Conservation (phyloP, 345 rosid species). For the Corymbia maculata region DNA sequence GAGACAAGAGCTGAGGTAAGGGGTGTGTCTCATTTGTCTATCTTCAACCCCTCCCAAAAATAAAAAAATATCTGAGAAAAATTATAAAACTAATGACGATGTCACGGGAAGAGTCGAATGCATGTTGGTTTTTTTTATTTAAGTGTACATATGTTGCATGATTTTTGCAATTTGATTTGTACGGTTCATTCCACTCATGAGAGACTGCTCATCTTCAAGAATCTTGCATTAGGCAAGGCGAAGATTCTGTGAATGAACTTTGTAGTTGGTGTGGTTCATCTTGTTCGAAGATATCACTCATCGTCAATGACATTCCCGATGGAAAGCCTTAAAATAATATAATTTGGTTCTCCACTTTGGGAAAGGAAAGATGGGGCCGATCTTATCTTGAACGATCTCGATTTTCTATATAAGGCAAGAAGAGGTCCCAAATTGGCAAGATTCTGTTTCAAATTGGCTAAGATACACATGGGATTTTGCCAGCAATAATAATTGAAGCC, state of each 20-base stretch:
- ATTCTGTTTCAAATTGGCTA: neutral
- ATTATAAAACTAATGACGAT: neutral
- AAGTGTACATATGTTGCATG: neutral
- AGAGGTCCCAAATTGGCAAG: neutral
- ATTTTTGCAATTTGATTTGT: neutral
- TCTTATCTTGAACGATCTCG: neutral
- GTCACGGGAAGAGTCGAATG: neutral
- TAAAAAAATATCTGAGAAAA: neutral
- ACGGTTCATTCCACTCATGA: neutral
- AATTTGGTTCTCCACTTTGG: neutral
- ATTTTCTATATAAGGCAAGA: neutral
- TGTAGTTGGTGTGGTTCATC: neutral
- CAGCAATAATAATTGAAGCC: neutral
- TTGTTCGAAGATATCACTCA: neutral
- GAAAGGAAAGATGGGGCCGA: neutral
- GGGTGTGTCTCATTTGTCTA: neutral
- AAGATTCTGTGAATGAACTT: neutral
- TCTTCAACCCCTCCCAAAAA: neutral
- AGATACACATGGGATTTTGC: neutral
- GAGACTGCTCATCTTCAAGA: neutral
- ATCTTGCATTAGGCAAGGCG: neutral
- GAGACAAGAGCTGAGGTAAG: neutral
- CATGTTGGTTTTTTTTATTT: neutral
- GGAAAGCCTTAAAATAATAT: neutral
- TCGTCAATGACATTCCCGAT: neutral